Percentiles rank a stretch among this genome's conserved stretches.
These are phyloP conservation scores for Penicillium subrubescens DNA, from an alignment of 495 filamentous ascomycete genomes.

Conservation along the genomic window DNA sequence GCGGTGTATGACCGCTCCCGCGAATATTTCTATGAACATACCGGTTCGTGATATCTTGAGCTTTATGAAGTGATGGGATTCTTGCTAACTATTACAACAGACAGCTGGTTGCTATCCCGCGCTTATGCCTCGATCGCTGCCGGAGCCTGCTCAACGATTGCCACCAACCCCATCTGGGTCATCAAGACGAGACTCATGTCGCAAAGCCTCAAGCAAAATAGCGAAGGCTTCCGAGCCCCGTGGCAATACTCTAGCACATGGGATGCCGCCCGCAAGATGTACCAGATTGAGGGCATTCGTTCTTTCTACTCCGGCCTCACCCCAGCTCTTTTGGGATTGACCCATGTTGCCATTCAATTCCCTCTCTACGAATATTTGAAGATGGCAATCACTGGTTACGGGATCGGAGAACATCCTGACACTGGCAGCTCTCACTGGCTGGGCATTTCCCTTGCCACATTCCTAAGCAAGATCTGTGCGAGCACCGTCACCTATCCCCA, in stretches of 20 bases:
- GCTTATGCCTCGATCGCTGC: conserved; percentile 82
- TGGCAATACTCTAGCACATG: conserved; percentile 88
- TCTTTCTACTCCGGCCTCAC: conserved; percentile 96
- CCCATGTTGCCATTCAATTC: conserved; percentile 97
- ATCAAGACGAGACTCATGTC: conserved; percentile 99
- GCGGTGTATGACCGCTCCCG: conserved; percentile 91
- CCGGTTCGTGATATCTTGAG: conserved; percentile 52
- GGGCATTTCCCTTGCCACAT: conserved; percentile 84
- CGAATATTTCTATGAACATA: conserved; percentile 64
- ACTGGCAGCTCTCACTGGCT: conserved; percentile 63
- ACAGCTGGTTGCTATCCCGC: conserved; percentile 63
- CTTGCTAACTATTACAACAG: conserved; percentile 31
- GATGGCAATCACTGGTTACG: conserved; percentile 81
- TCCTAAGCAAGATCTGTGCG: conserved; percentile 91
- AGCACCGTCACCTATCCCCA: conserved; percentile 97
- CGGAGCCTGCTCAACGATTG: conserved; percentile 88
- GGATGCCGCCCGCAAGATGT: conserved; percentile 96
- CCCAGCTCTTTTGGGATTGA: conserved; percentile 86
- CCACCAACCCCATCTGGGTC: conserved; percentile 99
- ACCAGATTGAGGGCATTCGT: conserved; percentile 77
- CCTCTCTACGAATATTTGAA: conserved; percentile 95
- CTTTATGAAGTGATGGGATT: background rate
- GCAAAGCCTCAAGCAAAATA: conserved; percentile 58
- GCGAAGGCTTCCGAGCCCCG: conserved; percentile 63
- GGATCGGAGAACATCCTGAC: conserved; percentile 70